Conservation (phyloP, 2,329 filamentous ascomycete genomes). For the Juglanconis sp. region DNA sequence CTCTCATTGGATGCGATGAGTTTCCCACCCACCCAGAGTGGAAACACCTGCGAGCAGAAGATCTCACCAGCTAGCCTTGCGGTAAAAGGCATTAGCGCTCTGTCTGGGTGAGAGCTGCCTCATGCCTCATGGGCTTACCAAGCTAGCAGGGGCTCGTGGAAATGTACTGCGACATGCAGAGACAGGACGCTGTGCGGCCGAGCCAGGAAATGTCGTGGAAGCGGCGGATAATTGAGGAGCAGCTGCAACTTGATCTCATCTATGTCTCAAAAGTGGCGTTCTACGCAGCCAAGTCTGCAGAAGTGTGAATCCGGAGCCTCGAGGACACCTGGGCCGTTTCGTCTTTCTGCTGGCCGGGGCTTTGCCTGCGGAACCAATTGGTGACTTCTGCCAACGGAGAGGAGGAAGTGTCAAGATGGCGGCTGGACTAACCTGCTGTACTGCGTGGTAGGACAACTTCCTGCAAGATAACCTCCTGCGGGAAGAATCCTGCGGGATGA, state of each 20-base stretch:
- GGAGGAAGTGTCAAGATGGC: background rate
- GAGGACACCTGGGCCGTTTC: background rate
- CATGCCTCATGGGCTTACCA: background rate
- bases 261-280: constrained; percentile 18
- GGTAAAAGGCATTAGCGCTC: background rate
- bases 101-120: background rate
- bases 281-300: background rate
- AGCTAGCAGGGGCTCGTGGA: constrained; percentile 9
- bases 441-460: too few relatives aligned
- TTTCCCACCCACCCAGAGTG: background rate
- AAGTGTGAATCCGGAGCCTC: background rate
- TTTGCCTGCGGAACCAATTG: background rate
- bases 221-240: constrained; percentile 18
- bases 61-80: background rate
- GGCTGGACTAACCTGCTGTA: too few relatives aligned
- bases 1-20: background rate
- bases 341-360: background rate
- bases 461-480: too few relatives aligned
- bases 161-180: constrained; percentile 8
- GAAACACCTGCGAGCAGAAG: background rate
- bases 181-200: constrained; percentile 14
- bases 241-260: constrained; percentile 22
- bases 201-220: constrained; percentile 16
- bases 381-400: background rate
- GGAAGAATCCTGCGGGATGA: background rate